Evolutionary conservation across 768 basidiomycete species (phyloP), one percentile per base, ranked within the genome.

Genomic region (Suillus placidus): DNA sequence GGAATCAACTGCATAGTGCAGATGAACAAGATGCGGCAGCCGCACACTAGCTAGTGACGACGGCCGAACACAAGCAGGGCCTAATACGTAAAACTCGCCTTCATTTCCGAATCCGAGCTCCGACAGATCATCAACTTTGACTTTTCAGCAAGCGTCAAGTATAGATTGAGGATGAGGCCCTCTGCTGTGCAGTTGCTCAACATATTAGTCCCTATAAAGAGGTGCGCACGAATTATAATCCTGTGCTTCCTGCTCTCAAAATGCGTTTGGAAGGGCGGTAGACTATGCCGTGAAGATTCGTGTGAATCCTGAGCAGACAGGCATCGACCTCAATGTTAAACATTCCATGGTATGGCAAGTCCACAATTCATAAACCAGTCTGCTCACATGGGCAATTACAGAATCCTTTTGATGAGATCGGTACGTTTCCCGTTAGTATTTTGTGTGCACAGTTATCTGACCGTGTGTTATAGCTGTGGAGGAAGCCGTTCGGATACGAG

Each of bases 361-460:
- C 38, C 47, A 42, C 30, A 16, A 4, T 10, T 54, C 26, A 14
- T 38, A 42, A 26, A 26, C 67, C 40, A 23, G 10, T 66, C 38
- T 32, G 66, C 57, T 60, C 45, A 20, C 49, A 30, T 13, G n/a
- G 52, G 30, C 14, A 12, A 26, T 45, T 16, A 64, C 72, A 98
- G 96, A 99, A 99, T 78, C 97, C 97, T 0, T 99, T 98, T 73
- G 97, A 99, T 76, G 97, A 99, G 80, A 99, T 99, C 74, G 97
- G 95, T 95, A 64, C n/a, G 67, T 65, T 60, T 63, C 8, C 20
- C 38, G n/a, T 42, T 35, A 18, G 16, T 14, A 43, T 32, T 23
- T 47, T 32, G 26, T 61, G 62, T 60, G 40, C 51, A 38, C 43
- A 13, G 34, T 55, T 12, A 30, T 32, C 32, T 65, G 18, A 43